A percentile compares a stretch with the other conserved stretches of the same genome.
Evolutionary conservation across 78 protist species (phyloP).

Genomic region (Monosiga brevicollis): DNA sequence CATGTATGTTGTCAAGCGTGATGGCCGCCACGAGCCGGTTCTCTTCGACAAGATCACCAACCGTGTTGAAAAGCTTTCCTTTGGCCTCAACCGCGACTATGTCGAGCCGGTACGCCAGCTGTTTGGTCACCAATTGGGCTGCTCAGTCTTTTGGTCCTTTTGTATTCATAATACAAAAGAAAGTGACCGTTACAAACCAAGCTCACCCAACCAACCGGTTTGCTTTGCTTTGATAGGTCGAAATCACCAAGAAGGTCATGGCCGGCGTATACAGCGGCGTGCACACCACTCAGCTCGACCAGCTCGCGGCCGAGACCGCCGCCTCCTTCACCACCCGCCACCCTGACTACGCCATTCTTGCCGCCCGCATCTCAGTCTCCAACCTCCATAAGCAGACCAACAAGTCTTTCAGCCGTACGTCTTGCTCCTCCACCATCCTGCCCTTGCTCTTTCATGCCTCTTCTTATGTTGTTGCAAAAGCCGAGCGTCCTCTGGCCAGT

Average conservation of each 20-base stretch:
- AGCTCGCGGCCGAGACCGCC: conserved; percentile 91
- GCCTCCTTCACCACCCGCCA: conserved; percentile 82
- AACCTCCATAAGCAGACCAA: conserved; percentile 87
- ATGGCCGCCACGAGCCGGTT: conserved; percentile 59
- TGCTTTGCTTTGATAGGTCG: neutral
- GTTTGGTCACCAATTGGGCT: too few species aligned
- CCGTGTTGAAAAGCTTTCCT: conserved; percentile 49
- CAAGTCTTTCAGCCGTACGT: conserved; percentile 46
- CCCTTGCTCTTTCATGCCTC: neutral
- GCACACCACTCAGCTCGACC: conserved; percentile 74
- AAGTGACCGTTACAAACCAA: too few species aligned
- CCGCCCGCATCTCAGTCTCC: conserved; percentile 89
- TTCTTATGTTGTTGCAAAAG: neutral
- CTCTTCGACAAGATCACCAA: conserved; percentile 62
- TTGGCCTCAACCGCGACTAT: conserved; percentile 59
- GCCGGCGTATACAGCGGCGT: conserved; percentile 74
- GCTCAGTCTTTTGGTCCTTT: too few species aligned
- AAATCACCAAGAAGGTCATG: conserved; percentile 68
- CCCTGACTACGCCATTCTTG: conserved; percentile 92
- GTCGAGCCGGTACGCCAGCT: conserved; percentile 58
- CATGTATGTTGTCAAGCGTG: conserved; percentile 67
- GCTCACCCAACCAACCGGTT: too few species aligned
- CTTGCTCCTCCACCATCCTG: neutral
- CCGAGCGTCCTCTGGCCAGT: neutral
- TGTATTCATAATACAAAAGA: too few species aligned